Evolutionary conservation across 176 grass and related monocot genomes (phyloP), one percentile per base, ranked within the genome.

Genomic region (Oryza nivara): DNA sequence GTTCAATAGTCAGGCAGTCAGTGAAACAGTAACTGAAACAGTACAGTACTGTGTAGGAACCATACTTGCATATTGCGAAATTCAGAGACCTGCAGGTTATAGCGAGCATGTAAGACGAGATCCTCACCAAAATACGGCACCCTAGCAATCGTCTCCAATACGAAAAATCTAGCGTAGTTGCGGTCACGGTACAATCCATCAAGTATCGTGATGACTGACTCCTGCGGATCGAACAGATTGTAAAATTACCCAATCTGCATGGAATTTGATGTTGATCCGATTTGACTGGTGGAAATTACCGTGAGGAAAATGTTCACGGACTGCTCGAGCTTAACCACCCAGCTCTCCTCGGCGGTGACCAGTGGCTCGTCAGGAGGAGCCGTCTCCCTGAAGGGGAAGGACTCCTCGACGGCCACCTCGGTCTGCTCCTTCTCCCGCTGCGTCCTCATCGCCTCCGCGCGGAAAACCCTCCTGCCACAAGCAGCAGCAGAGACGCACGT

Each of bases 71-170:
- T 28, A 28, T 28, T 28, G 28, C 2, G 28, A 28, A 28, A 28
- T 28, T 28, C 28, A 28, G 28, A 28, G 28, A 28, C 28, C 28
- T 28, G 28, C 28, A 28, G 28, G 28, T 28, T 28, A 28, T 28
- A 28, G 28, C 28, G 28, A 28, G 28, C 28, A 28, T 28, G 28
- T 64, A 68, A 66, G 68, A 79, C 0, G 41, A 85, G 72, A 85
- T 7, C 75, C 85, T 95, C 80, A 99, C 96, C 88, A 52, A 99
- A 99, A 81, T 99, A 99, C 1, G 96, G 93, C 16, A 99, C 96
- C 86, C 96, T 91, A 36, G 93, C 93, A 65, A 99, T 93, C 0
- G 89, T 99, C 78, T 99, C 96, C 56, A 99, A 79, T 26, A 96
- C 96, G 56, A 90, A 99, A 80, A 99, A 99, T 82, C 96, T 90